Evolutionary conservation across 176 grass and related monocot genomes (phyloP).

Genomic region (Ensete ventricosum): DNA sequence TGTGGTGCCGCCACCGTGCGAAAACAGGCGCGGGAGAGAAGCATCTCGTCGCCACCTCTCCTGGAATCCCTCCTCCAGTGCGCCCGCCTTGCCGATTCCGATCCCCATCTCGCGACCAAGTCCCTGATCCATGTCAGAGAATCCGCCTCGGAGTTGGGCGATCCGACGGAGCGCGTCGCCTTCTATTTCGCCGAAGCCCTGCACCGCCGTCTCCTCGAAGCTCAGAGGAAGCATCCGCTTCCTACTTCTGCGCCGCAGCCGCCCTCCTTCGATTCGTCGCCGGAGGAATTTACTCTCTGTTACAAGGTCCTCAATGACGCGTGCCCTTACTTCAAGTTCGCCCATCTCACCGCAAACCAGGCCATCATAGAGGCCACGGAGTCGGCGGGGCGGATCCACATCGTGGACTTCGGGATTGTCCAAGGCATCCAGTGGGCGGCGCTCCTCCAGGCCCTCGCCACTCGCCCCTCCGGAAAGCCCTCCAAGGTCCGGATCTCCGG

Average conservation of each 20-base stretch:
- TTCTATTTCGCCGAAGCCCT: constrained; percentile 95
- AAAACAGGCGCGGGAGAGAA: constrained; percentile 25
- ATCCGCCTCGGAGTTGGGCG: constrained; percentile 45
- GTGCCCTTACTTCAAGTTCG: constrained; percentile 95
- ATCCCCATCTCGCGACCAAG: constrained; percentile 41
- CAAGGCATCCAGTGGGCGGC: constrained; percentile 95
- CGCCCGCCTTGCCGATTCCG: constrained; percentile 39
- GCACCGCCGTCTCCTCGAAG: constrained; percentile 30
- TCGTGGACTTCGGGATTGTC: constrained; percentile 91
- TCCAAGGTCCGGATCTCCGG: constrained; percentile 74
- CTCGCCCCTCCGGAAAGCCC: constrained; percentile 71
- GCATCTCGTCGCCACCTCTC: constrained; percentile 39
- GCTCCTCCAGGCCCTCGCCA: constrained; percentile 92
- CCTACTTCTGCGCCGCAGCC: constrained; percentile 4
- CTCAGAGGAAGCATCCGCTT: background rate
- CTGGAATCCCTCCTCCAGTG: constrained; percentile 58
- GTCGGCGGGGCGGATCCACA: constrained; percentile 69
- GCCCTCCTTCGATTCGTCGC: background rate
- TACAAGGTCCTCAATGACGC: constrained; percentile 95
- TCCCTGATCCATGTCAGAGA: constrained; percentile 48
- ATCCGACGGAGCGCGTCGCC: constrained; percentile 74
- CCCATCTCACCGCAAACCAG: constrained; percentile 96
- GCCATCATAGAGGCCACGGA: constrained; percentile 88
- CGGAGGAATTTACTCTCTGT: constrained; percentile 84
- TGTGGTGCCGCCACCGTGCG: constrained; percentile 2